Conservation (phyloP, 208 protist species). For the Borovskyia barvae region DNA sequence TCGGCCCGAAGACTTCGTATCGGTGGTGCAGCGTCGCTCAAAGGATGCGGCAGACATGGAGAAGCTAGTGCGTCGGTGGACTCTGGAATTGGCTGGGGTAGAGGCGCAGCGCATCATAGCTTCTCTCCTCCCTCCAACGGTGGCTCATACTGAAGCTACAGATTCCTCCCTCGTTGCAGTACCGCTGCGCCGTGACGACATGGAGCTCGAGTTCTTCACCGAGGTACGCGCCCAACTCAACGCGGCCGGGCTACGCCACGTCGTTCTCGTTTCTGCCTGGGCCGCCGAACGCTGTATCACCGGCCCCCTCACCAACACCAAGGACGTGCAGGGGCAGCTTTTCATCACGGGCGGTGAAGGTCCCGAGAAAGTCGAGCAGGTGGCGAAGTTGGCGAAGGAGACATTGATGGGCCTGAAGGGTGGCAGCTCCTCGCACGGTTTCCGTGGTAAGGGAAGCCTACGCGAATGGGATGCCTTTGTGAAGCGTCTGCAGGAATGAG, state of each 20-base stretch:
- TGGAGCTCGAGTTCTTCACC: slow-evolving; percentile 64
- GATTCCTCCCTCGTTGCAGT: slow-evolving; percentile 3
- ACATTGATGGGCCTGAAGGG: slow-evolving; percentile 63
- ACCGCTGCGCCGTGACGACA: slow-evolving; percentile 61
- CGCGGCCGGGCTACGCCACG: slow-evolving; percentile 26
- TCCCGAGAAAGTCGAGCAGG: slow-evolving; percentile 29
- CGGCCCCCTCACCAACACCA: slow-evolving; percentile 11
- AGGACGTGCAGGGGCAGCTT: slow-evolving; percentile 57
- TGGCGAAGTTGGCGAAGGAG: slow-evolving; percentile 29
- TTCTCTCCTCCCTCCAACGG: neutral
- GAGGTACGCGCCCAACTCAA: slow-evolving; percentile 31
- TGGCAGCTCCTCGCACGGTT: slow-evolving; percentile 68
- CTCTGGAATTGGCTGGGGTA: slow-evolving; percentile 46
- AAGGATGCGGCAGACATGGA: slow-evolving; percentile 55
- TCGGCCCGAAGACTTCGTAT: slow-evolving; percentile 60
- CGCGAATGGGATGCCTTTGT: slow-evolving; percentile 57
- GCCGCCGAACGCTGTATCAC: slow-evolving; percentile 21
- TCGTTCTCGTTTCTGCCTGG: slow-evolving; percentile 63
- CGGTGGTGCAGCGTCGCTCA: slow-evolving; percentile 31
- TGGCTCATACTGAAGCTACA: neutral
- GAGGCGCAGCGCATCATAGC: slow-evolving; percentile 41
- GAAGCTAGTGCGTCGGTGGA: slow-evolving; percentile 55
- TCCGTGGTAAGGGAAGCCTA: slow-evolving; percentile 73
- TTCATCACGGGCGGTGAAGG: slow-evolving; percentile 53
- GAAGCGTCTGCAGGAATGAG: slow-evolving; percentile 24